Evolutionary conservation across 148 eudicot genomes (phyloP).

Genomic region (Fagopyrum homotropicum): DNA sequence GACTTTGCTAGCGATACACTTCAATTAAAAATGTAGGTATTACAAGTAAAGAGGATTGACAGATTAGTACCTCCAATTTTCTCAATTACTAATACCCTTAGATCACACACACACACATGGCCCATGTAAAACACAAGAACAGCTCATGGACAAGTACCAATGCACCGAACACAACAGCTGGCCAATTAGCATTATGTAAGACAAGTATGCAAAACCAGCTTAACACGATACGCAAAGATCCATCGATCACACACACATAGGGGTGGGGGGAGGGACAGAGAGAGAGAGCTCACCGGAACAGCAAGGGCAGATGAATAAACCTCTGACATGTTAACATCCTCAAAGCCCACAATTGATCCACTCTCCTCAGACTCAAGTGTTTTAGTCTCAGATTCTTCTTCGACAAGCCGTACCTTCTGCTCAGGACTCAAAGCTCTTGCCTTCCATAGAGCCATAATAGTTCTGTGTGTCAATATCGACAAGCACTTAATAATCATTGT

Average conservation of each 20-base stretch:
- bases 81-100: too few relatives aligned
- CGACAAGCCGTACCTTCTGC: constrained; percentile 77
- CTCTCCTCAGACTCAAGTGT: constrained; percentile 66
- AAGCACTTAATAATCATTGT: not conserved
- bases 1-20: not conserved
- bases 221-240: too few relatives aligned
- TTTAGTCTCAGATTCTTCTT: constrained; percentile 68
- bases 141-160: too few relatives aligned
- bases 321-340: constrained; percentile 70
- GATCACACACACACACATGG: not conserved
- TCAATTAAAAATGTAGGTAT: not conserved
- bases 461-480: constrained; percentile 40
- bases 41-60: not conserved
- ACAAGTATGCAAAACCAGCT: not conserved
- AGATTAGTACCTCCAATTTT: too few relatives aligned
- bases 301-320: constrained; percentile 61
- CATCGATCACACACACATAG: not conserved
- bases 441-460: constrained; percentile 89
- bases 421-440: constrained; percentile 89
- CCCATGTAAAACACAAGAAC: not conserved
- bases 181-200: not conserved
- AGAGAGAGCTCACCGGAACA: constrained; percentile 59
- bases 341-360: constrained; percentile 63
- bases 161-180: too few relatives aligned
- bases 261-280: constrained; percentile 12